Evolutionary conservation across 495 filamentous ascomycete species (phyloP), one percentile per base, ranked within the genome.

Genomic region (Tuber borchii): DNA sequence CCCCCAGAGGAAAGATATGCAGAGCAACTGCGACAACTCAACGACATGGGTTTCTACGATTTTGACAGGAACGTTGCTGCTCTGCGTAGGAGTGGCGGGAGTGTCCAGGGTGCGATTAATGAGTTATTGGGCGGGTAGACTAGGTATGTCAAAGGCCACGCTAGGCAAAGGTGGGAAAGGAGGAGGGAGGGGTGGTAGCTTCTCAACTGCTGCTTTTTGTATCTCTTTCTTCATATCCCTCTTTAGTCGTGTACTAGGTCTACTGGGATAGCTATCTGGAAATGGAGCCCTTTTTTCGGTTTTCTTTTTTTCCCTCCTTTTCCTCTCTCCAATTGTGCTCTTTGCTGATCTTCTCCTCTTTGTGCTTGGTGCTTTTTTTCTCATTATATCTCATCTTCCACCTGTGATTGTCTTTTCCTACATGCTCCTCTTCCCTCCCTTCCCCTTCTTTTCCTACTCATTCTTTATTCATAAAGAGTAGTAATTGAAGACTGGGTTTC

Each of bases 11-110:
- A 97, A 82, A 87, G 92, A 77, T 99, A 97, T 77, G 93, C 91
- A 10, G 90, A 92, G 20, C 96, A 99, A 83, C 86, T 99, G 70
- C 87, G 93, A 70, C 95, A 97, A 83, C 85, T 99, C 77, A 98
- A 99, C 83, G 95, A 98, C 73, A 99, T 99, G 96, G 96, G 96
- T 7, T 98, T 99, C 84, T 97, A 90, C 83, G 95, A 99, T 79
- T 98, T 98, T 82, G 94, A 98, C 74, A 84, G 91, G 82, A 99
- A 99, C 78, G 89, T 99, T 51, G 89, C 90, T 79, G 96, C 96
- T 26, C 85, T 99, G 83, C 89, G 95, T 84, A 88, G 94, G 77
- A 90, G 92, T 74, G 96, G 96, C 0, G 96, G 96, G 10, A 97
- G 93, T 83, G 95, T 98, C 76, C 93, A 98, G 83, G 96, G 95